Evolutionary conservation across 208 protist genomes (phyloP).

Genomic region (Trypanosoma mega): DNA sequence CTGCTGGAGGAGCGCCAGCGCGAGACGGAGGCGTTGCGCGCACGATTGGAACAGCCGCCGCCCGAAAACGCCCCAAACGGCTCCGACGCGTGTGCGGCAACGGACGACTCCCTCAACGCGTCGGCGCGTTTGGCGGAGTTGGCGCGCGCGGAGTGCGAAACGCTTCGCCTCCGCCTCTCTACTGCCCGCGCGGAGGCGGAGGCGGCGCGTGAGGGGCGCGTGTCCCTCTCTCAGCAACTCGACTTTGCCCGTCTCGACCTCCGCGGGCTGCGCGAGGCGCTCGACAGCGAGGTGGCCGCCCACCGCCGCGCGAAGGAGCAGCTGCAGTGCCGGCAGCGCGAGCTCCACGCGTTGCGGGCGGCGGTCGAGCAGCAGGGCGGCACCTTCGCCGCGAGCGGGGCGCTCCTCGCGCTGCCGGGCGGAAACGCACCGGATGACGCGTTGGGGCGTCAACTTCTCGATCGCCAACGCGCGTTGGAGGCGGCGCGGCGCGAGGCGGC

Average conservation of each 20-base stretch:
- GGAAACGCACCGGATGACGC: too few species aligned
- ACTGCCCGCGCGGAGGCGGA: conserved; percentile 2
- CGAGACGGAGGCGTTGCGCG: conserved; percentile 20
- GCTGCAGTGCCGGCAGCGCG: conserved; percentile 27
- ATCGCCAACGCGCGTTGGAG: conserved; percentile 48
- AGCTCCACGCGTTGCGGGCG: conserved; percentile 16
- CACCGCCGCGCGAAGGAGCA: conserved; percentile 38
- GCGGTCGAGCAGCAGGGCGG: conserved; percentile 21
- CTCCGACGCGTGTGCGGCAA: not conserved
- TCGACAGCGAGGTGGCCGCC: conserved; percentile 50
- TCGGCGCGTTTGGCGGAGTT: conserved; percentile 27
- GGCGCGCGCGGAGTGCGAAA: conserved; percentile 7
- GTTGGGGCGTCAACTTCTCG: conserved; percentile 38
- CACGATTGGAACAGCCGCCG: conserved; percentile 17
- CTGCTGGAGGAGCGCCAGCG: conserved; percentile 32
- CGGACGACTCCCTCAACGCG: not conserved
- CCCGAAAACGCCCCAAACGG: not conserved
- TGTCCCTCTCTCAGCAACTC: conserved; percentile 2
- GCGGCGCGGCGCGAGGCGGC: conserved; percentile 37
- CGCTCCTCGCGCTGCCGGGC: conserved; percentile 17
- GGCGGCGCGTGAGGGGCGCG: not conserved
- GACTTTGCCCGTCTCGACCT: conserved; percentile 29
- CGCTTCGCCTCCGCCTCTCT: conserved; percentile 11
- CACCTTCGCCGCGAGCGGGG: conserved; percentile 14
- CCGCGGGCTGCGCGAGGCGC: conserved; percentile 33